Evolutionary conservation across 495 filamentous ascomycete genomes (phyloP).

Genomic region (Aspergillus hancockii): DNA sequence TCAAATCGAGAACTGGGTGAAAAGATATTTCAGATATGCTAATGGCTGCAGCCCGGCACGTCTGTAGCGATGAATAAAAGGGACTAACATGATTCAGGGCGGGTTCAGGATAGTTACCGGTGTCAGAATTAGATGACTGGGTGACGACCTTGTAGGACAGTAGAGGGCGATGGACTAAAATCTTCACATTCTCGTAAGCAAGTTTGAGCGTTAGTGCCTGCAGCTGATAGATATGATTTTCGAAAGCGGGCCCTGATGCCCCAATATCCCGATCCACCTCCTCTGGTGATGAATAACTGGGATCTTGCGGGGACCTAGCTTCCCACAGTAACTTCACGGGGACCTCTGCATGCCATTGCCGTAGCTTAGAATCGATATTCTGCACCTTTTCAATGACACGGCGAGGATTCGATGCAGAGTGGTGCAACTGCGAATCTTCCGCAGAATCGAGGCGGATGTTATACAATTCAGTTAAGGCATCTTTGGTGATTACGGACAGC

Average conservation of each 20-base stretch:
- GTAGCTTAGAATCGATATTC: slow-evolving; percentile 11
- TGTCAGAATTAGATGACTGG: neutral
- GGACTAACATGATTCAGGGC: slow-evolving; percentile 1
- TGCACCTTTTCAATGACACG: slow-evolving; percentile 19
- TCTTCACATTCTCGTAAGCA: slow-evolving; percentile 29
- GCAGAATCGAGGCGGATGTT: slow-evolving; percentile 12
- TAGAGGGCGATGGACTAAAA: slow-evolving; percentile 29
- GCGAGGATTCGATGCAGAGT: neutral
- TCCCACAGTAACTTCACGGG: slow-evolving; percentile 16
- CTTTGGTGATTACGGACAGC: slow-evolving; percentile 27
- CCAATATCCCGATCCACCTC: slow-evolving; percentile 31
- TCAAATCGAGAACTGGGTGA: slow-evolving; percentile 20
- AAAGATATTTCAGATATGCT: slow-evolving; percentile 20
- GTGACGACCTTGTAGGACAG: slow-evolving; percentile 21
- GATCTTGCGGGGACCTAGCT: neutral
- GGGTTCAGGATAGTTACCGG: neutral
- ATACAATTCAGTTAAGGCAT: slow-evolving; percentile 27
- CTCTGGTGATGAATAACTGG: slow-evolving; percentile 19
- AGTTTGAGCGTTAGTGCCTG: slow-evolving; percentile 30
- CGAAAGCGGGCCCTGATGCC: slow-evolving; percentile 27
- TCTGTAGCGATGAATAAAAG: slow-evolving; percentile 15
- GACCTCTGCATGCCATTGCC: slow-evolving; percentile 23
- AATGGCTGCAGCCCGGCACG: slow-evolving; percentile 30
- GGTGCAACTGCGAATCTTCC: neutral
- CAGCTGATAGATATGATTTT: slow-evolving; percentile 31